These are phyloP conservation scores for Colletotrichum ledebouriae DNA, from an alignment of 2,329 filamentous ascomycete species.

Conservation along the genomic window DNA sequence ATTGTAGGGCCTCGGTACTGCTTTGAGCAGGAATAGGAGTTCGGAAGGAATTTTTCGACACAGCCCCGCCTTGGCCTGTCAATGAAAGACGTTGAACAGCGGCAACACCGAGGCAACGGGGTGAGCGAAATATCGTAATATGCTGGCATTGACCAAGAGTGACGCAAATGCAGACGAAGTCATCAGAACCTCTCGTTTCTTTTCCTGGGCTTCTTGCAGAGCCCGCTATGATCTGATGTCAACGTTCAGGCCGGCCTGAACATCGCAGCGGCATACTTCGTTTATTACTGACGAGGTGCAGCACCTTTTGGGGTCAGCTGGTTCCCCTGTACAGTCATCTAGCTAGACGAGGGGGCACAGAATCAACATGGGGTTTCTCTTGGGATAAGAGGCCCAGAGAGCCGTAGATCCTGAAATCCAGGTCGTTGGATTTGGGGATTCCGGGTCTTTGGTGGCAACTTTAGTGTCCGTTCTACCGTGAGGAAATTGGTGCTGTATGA, in stretches of 20 bases:
- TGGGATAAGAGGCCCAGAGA: constrained; percentile 7
- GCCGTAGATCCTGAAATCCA: constrained; percentile 6
- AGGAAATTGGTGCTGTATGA: constrained; percentile 6
- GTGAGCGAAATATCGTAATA: not conserved
- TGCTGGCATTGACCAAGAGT: not conserved
- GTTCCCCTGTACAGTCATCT: not conserved
- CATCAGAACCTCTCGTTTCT: constrained; percentile 4
- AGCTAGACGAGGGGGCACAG: constrained; percentile 1
- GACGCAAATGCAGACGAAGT: not conserved
- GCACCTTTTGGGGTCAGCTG: not conserved
- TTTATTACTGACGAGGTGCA: not conserved
- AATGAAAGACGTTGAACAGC: not conserved
- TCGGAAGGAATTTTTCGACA: constrained; percentile 12
- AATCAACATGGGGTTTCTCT: constrained; percentile 8
- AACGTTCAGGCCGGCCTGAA: not conserved
- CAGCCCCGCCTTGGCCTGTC: constrained; percentile 17
- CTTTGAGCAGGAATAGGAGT: constrained; percentile 1
- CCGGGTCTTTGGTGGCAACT: constrained; percentile 11
- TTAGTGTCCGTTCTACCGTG: constrained; percentile 10
- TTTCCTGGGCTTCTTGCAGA: not conserved
- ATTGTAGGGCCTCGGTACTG: constrained; percentile 1
- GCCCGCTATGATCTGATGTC: not conserved
- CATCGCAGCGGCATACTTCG: not conserved
- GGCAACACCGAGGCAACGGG: constrained; percentile 14
- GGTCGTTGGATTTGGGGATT: constrained; percentile 12